A percentile compares a stretch with the other conserved stretches of the same genome.
phyloP scores from a whole-genome alignment of 352 stramenopile species.

The Globisporangium carolinianum region DNA sequence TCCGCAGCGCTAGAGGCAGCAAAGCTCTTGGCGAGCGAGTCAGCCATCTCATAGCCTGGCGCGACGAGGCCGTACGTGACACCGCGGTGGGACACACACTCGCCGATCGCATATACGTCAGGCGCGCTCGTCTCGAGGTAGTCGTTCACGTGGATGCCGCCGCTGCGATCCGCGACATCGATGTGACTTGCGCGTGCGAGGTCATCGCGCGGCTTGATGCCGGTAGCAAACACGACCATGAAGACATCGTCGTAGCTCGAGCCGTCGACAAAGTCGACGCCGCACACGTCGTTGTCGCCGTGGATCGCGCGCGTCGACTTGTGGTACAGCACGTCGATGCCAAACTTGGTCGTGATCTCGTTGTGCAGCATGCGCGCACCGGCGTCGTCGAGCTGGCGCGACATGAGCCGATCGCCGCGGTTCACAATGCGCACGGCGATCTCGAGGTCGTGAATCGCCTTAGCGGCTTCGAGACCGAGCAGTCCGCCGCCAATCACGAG shows the following conservation, averaged over 20 bases:
- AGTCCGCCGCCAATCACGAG: slow-evolving; percentile 74
- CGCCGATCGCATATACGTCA: slow-evolving; percentile 85
- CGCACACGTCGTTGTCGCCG: slow-evolving; percentile 47
- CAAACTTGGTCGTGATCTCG: slow-evolving; percentile 84
- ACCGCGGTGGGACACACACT: slow-evolving; percentile 87
- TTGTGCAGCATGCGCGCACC: slow-evolving; percentile 84
- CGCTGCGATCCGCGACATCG: slow-evolving; percentile 52
- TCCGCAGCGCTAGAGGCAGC: slow-evolving; percentile 16
- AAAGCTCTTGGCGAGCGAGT: slow-evolving; percentile 81
- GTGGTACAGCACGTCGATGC: slow-evolving; percentile 84
- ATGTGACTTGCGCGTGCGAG: slow-evolving; percentile 61
- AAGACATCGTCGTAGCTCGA: slow-evolving; percentile 76
- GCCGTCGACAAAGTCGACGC: slow-evolving; percentile 80
- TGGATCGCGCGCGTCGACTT: slow-evolving; percentile 71
- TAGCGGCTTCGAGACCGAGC: slow-evolving; percentile 80
- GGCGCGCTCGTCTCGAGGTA: slow-evolving; percentile 66
- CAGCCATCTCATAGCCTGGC: slow-evolving; percentile 89
- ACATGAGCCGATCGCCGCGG: slow-evolving; percentile 90
- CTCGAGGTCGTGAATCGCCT: slow-evolving; percentile 88
- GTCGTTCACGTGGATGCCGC: slow-evolving; percentile 89
- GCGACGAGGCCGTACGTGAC: slow-evolving; percentile 92
- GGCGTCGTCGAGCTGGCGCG: slow-evolving; percentile 88
- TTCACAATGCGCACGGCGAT: slow-evolving; percentile 87
- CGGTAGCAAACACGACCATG: slow-evolving; percentile 89
- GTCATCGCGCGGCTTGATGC: slow-evolving; percentile 91